Conservation (phyloP, 2,329 filamentous ascomycete genomes). For the Alternaria burnsii region DNA sequence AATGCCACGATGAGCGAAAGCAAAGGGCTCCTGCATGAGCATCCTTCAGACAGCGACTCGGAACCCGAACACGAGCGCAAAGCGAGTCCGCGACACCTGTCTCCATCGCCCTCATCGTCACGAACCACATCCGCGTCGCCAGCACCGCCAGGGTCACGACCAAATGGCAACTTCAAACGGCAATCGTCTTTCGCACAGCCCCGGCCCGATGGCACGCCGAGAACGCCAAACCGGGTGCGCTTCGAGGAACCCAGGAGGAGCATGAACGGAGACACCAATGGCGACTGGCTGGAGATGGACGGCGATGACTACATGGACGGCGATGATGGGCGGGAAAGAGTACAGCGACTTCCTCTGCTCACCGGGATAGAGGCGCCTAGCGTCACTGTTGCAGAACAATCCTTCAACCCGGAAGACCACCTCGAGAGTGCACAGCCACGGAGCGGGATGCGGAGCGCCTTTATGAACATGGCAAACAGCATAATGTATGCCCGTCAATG, state of each 20-base stretch:
- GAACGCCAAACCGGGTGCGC: slow-evolving; percentile 76
- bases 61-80: slow-evolving; percentile 32
- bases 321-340: slow-evolving; percentile 50
- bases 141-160: slow-evolving; percentile 34
- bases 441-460: slow-evolving; percentile 84
- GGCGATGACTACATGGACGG: slow-evolving; percentile 68
- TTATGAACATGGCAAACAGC: slow-evolving; percentile 99
- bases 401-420: slow-evolving; percentile 65
- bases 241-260: slow-evolving; percentile 64
- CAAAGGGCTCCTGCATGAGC: slow-evolving; percentile 50
- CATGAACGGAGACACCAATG: slow-evolving; percentile 43
- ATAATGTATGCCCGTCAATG: slow-evolving; percentile 70
- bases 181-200: slow-evolving; percentile 58
- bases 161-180: slow-evolving; percentile 42
- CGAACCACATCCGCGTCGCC: slow-evolving; percentile 43
- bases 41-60: slow-evolving; percentile 41
- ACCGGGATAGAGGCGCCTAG: slow-evolving; percentile 86
- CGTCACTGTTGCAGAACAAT: slow-evolving; percentile 70
- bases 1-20: slow-evolving; percentile 52
- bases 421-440: slow-evolving; percentile 75
- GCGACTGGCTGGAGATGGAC: slow-evolving; percentile 61
- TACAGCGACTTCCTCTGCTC: slow-evolving; percentile 72
- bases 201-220: slow-evolving; percentile 61
- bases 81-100: slow-evolving; percentile 31
- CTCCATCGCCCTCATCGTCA: slow-evolving; percentile 40